Evolutionary conservation across 2,329 filamentous ascomycete genomes (phyloP).

Genomic region (Dactylellina leptospora): DNA sequence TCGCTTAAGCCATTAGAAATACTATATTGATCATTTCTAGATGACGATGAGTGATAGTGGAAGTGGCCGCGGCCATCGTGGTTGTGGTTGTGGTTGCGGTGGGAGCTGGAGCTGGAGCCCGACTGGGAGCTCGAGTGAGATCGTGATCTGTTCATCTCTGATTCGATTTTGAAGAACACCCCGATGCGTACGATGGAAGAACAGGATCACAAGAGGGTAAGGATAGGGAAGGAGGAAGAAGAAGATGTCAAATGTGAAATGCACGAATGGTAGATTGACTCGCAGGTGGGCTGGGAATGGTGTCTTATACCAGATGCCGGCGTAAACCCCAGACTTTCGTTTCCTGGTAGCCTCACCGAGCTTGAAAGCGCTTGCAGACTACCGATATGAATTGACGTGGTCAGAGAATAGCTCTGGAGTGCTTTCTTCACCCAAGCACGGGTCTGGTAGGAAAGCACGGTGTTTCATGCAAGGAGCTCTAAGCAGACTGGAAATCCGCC

Average conservation of each 20-base stretch:
- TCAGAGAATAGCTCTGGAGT: constrained; percentile 13
- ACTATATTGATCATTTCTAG: constrained; percentile 24
- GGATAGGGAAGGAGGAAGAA: not conserved
- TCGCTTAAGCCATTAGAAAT: constrained; percentile 28
- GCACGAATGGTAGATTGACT: no score
- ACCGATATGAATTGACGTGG: constrained; percentile 40
- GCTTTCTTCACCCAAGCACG: no score
- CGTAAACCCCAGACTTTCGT: constrained; percentile 3
- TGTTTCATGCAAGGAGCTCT: constrained; percentile 40
- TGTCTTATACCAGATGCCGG: constrained; percentile 48
- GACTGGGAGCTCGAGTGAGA: constrained; percentile 14
- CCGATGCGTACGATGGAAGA: not conserved
- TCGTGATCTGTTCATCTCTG: constrained; percentile 26
- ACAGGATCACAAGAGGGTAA: constrained; percentile 4
- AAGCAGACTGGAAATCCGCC: constrained; percentile 15
- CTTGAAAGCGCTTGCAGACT: constrained; percentile 3
- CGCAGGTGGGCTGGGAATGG: constrained; percentile 32
- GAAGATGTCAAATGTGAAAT: not conserved
- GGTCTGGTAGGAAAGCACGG: not conserved
- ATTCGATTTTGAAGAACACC: constrained; percentile 2
- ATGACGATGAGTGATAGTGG: constrained; percentile 14
- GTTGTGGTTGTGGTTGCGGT: not conserved
- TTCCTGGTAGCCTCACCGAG: not conserved
- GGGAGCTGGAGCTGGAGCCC: constrained; percentile 8
- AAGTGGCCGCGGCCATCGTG: constrained; percentile 4